phyloP scores from a whole-genome alignment of 129 eudicot species.

The Smallanthus sonchifolius region DNA sequence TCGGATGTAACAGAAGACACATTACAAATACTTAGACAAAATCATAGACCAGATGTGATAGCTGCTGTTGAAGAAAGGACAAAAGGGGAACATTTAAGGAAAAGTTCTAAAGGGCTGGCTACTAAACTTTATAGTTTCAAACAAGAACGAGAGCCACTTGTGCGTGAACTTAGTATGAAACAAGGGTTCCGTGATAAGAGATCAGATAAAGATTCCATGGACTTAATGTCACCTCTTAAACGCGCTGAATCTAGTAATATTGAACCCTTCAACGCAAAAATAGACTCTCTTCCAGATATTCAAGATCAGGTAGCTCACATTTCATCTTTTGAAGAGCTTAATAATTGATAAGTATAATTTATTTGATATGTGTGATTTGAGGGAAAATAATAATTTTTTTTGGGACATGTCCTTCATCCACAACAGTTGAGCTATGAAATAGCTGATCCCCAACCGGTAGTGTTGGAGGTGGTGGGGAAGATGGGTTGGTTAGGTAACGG shows the following conservation, averaged over 20 bases:
- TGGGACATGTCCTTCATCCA: too few species aligned
- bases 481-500: background rate
- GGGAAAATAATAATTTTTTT: background rate
- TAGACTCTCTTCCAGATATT: conserved; percentile 68
- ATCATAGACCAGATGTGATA: conserved; percentile 77
- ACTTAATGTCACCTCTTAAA: conserved; percentile 36
- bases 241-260: conserved; percentile 41
- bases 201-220: conserved; percentile 13
- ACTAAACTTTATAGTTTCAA: conserved; percentile 92
- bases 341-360: background rate
- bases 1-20: conserved; percentile 59
- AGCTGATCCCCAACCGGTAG: background rate
- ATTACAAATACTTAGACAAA: conserved; percentile 55
- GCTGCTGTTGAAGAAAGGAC: conserved; percentile 61
- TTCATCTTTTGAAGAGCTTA: background rate
- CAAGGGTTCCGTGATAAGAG: conserved; percentile 32
- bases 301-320: conserved; percentile 69
- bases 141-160: conserved; percentile 51
- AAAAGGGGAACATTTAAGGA: conserved; percentile 48
- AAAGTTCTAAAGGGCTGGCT: conserved; percentile 73
- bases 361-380: background rate
- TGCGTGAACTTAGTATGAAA: conserved; percentile 40
- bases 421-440: background rate
- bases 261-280: conserved; percentile 43
- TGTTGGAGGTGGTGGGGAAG: background rate